Base-by-base conservation (phyloP, 140 eudicot genomes). In the Erigeron philadelphicus region DNA sequence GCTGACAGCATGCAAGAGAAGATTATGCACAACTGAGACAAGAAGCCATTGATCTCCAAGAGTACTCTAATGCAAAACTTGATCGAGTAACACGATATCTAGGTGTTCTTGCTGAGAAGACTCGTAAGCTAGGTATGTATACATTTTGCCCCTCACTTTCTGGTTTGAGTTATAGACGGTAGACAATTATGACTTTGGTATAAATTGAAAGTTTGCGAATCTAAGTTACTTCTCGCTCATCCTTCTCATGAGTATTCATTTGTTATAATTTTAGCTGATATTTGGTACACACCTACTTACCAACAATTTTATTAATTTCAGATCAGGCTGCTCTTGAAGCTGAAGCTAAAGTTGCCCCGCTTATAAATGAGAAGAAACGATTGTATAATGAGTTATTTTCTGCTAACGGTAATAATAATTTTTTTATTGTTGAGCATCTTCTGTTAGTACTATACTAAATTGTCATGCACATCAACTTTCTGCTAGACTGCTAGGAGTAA, bases 321-420 rank as follows among this genome's bases (percentile, higher is more conserved):
- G 99, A 93, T 80, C 90, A 89, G 86, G 89, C 88, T 76, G 97
- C 99, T 41, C 93, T 87, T 68, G 99, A 93, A 84, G 75, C 90
- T 31, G 99, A 93, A 83, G 96, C 99, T 68, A 83, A 88, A 83
- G 87, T 93, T 55, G 75, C 84, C 56, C 99, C 99, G 16, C 88
- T 93, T 72, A 76, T 93, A 63, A 78, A 76, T 67, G 97, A 89
- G 89, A 93, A 86, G 88, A 93, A 85, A 81, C 76, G 84, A 83
- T 77, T 93, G 82, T 89, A 87, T 76, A 84, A 93, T 64, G 97
- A 93, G 78, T 74, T 93, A 73, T 82, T 93, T 85, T 87, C 99
- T 46, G 84, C 95, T 75, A 89, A 89, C 85, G 99, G 99, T 93
- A 85, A 41, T 66, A 62, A 63, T 67, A 61, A 31, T 58, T 35